Conservation (phyloP, 805 yeast species). For the Starmera caribaea region DNA sequence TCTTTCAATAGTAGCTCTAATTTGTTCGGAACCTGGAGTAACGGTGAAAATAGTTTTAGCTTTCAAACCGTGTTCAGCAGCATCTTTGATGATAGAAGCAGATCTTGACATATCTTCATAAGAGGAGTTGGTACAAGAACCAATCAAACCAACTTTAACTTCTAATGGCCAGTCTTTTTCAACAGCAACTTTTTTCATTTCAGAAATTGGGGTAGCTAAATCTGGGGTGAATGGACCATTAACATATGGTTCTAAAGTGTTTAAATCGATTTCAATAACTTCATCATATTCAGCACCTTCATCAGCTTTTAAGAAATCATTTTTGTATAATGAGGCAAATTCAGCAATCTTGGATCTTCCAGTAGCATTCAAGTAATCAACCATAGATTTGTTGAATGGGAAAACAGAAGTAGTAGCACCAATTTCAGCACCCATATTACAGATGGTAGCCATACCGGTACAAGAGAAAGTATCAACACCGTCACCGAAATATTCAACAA, state of each 20-base stretch:
- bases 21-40: slow-evolving; percentile 97
- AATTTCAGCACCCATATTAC: slow-evolving; percentile 99
- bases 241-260: slow-evolving; percentile 86
- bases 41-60: slow-evolving; percentile 88
- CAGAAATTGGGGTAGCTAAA: slow-evolving; percentile 89
- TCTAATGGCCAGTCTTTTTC: slow-evolving; percentile 88
- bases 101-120: slow-evolving; percentile 98
- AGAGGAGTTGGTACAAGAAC: slow-evolving; percentile 97
- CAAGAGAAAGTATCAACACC: slow-evolving; percentile 90
- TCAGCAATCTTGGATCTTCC: slow-evolving; percentile 79
- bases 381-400: slow-evolving; percentile 92
- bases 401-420: slow-evolving; percentile 97
- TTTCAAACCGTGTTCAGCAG: slow-evolving; percentile 83
- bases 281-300: slow-evolving; percentile 91
- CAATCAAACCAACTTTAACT: slow-evolving; percentile 91
- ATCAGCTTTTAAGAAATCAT: slow-evolving; percentile 72
- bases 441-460: slow-evolving; percentile 99
- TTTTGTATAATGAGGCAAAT: slow-evolving; percentile 58
- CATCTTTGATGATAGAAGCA: slow-evolving; percentile 85
- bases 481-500: slow-evolving; percentile 93
- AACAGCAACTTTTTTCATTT: slow-evolving; percentile 74
- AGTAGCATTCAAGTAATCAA: slow-evolving; percentile 78
- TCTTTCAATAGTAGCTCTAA: slow-evolving; percentile 95
- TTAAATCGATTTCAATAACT: slow-evolving; percentile 81
- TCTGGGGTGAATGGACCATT: slow-evolving; percentile 99